Base-by-base conservation (phyloP, 2,329 filamentous ascomycete genomes). In the Daldinia sp. region DNA sequence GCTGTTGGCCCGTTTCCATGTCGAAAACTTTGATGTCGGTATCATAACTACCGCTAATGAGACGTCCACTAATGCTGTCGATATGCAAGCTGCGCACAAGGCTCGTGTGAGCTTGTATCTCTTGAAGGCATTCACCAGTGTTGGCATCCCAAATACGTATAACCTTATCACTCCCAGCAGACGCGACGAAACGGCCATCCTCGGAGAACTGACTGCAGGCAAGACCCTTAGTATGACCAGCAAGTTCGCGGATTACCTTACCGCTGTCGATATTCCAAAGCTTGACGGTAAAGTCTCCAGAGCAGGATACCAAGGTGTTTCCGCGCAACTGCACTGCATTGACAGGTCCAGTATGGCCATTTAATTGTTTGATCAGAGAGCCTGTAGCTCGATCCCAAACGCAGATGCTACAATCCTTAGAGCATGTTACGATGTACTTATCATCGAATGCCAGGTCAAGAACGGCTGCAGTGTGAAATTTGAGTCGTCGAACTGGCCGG, bases 91-190 rank as follows among this genome's bases (percentile, higher is more conserved):
- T 95, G 60, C 95, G 89, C 21, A 99, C 94, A 27, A 99, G 85
- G 63, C 90, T 90, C 25, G 89, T 85, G 77, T 99, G 95, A 4
- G 94, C 94, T 48, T 86, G 84, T 76, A 96, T 91, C 74, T 91
- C 89, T 64, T 89, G 88, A 51, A 96, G 83, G 70, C 94, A 90
- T 71, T 93, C 89, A 64, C 94, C 94, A 1, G 93, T 97, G 72
- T 92, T 91, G 52, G 94, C 93, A 77, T 98, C 93, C 86, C 96
- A 99, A 74, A 98, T 92, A 75, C 96, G 95, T 64, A 98, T 97
- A 49, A 93, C 88, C 77, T 94, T 91, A 79, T 98, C 95, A 74
- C 97, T 99, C 45, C 95, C 95, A 8, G 95, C 95, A 15, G 93
- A 95, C 48, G 96, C 90, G 48, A 99, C 93, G 68, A 91, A 95